Conservation (phyloP, 352 stramenopile genomes). For the Halophytophthora polymorphica region DNA sequence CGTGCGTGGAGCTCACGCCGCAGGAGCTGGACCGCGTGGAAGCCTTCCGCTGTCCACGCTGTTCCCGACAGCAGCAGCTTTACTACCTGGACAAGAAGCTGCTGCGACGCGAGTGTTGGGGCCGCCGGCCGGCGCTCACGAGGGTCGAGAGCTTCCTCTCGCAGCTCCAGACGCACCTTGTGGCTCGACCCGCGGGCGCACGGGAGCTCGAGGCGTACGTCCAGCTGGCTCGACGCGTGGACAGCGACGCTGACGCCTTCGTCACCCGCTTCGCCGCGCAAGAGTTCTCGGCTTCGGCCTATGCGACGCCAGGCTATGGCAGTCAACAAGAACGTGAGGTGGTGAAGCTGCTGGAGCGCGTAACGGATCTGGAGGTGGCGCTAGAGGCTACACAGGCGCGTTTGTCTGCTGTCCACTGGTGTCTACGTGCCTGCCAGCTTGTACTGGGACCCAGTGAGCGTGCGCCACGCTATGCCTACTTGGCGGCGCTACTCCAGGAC, state of each 20-base stretch:
- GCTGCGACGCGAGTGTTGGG: slow-evolving; percentile 37
- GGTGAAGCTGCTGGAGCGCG: slow-evolving; percentile 51
- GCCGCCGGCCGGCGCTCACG: slow-evolving; percentile 44
- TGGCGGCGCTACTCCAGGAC: slow-evolving; percentile 67
- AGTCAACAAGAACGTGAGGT: slow-evolving; percentile 17
- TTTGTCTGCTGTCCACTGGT: slow-evolving; percentile 76
- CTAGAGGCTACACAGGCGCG: slow-evolving; percentile 48
- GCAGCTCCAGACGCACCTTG: slow-evolving; percentile 50
- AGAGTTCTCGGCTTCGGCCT: slow-evolving; percentile 50
- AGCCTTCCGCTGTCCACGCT: slow-evolving; percentile 69
- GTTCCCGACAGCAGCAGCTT: slow-evolving; percentile 58
- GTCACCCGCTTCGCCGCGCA: slow-evolving; percentile 35
- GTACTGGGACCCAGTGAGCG: slow-evolving; percentile 41
- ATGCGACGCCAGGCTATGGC: slow-evolving; percentile 39
- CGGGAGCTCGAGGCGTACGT: slow-evolving; percentile 55
- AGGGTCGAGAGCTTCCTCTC: slow-evolving; percentile 52
- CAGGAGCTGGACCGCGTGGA: slow-evolving; percentile 60
- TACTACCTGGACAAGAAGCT: slow-evolving; percentile 70
- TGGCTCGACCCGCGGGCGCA: slow-evolving; percentile 53
- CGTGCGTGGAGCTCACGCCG: slow-evolving; percentile 61
- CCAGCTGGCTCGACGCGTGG: slow-evolving; percentile 36
- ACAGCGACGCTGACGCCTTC: slow-evolving; percentile 35
- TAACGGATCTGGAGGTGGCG: slow-evolving; percentile 57
- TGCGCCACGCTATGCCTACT: slow-evolving; percentile 62
- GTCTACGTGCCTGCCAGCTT: slow-evolving; percentile 62